Percentiles rank a stretch among this genome's conserved stretches.
Evolutionary conservation across 768 basidiomycete genomes (phyloP).

Genomic region (Lepiota subincarnata): DNA sequence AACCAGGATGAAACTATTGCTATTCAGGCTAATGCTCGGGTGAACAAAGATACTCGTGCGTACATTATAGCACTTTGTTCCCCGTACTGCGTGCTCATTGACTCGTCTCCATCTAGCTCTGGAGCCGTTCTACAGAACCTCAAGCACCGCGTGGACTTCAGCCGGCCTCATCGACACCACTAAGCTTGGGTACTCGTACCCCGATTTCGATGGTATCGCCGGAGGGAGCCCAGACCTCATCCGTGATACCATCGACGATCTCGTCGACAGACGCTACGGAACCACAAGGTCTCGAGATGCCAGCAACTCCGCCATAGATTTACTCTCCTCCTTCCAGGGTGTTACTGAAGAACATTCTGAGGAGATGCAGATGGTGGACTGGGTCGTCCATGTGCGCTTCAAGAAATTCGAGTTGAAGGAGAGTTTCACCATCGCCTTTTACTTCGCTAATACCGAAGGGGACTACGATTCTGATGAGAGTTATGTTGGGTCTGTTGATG

Average conservation of each 20-base stretch:
- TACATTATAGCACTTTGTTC: background rate
- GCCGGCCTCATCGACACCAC: slow-evolving; percentile 19
- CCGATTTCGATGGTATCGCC: slow-evolving; percentile 36
- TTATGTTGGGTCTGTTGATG: slow-evolving; percentile 14
- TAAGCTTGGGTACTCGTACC: slow-evolving; percentile 37
- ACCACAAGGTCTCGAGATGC: background rate
- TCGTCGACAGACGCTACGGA: slow-evolving; percentile 29
- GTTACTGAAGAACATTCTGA: background rate
- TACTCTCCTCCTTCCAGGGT: slow-evolving; percentile 6
- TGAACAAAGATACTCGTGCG: slow-evolving; percentile 27
- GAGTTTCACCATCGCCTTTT: slow-evolving; percentile 42
- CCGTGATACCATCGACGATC: slow-evolving; percentile 21
- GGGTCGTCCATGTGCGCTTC: slow-evolving; percentile 37
- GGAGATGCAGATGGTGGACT: slow-evolving; percentile 26
- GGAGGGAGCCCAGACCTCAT: slow-evolving; percentile 18
- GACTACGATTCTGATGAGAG: slow-evolving; percentile 29
- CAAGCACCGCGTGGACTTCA: slow-evolving; percentile 34
- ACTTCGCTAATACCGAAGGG: slow-evolving; percentile 39
- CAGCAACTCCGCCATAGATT: slow-evolving; percentile 1
- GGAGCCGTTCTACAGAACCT: slow-evolving; percentile 39
- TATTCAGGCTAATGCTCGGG: slow-evolving; percentile 18
- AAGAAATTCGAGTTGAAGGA: slow-evolving; percentile 40
- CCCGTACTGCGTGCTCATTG: background rate
- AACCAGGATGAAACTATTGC: slow-evolving; percentile 28
- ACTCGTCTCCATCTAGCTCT: slow-evolving; percentile 23